Percentiles rank a stretch among this genome's conserved stretches.
Conservation (phyloP, 352 stramenopile species). For the Pythium grandisporangium region DNA sequence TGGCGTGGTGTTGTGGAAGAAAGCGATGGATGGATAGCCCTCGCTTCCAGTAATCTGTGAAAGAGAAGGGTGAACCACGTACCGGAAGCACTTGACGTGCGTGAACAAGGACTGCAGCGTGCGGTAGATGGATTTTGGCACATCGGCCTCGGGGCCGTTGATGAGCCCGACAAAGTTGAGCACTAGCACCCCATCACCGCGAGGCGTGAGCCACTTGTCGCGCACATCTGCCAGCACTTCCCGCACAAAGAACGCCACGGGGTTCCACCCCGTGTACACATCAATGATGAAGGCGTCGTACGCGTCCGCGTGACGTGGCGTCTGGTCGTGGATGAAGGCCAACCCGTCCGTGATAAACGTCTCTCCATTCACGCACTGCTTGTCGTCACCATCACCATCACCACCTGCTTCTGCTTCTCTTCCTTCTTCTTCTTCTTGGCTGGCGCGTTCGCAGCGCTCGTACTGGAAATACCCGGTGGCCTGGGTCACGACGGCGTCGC, state of each 20-base stretch:
- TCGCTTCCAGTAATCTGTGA: no score
- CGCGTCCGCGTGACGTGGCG: no score
- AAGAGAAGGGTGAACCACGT: neutral
- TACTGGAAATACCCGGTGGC: constrained; percentile 69
- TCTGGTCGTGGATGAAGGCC: constrained; percentile 30
- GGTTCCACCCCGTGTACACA: constrained; percentile 66
- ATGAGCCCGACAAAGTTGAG: constrained; percentile 76
- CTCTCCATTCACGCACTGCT: constrained; percentile 35
- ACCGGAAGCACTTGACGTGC: constrained; percentile 59
- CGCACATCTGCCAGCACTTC: constrained; percentile 40
- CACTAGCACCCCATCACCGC: constrained; percentile 59
- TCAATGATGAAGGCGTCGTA: constrained; percentile 63
- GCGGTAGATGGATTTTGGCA: constrained; percentile 58
- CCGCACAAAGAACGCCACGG: constrained; percentile 57
- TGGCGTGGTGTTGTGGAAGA: no score
- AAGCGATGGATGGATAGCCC: neutral
- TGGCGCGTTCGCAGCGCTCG: constrained; percentile 36
- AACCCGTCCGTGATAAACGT: constrained; percentile 66
- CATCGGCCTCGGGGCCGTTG: constrained; percentile 29
- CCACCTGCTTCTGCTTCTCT: no score
- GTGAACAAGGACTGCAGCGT: constrained; percentile 59
- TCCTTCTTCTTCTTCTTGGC: constrained; percentile 16
- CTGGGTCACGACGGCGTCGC: constrained; percentile 44
- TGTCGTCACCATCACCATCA: no score
- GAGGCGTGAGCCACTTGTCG: constrained; percentile 37